phyloP scores from a whole-genome alignment of 2,329 filamentous ascomycete genomes.

The Annulohypoxylon truncatum region DNA sequence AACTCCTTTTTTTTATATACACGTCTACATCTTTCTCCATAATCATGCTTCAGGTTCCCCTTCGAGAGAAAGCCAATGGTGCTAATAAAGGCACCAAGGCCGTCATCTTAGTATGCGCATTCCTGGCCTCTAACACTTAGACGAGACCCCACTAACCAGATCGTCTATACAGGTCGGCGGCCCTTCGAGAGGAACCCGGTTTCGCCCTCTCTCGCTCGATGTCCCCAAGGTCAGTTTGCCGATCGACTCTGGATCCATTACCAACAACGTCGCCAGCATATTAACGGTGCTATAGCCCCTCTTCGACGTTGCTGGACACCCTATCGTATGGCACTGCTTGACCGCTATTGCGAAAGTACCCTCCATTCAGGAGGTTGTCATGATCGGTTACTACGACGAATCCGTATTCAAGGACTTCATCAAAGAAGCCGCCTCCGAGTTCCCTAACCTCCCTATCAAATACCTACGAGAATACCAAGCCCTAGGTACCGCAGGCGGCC shows the following conservation, averaged over 20 bases:
- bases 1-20: conserved; percentile 22
- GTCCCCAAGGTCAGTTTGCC: conserved; percentile 80
- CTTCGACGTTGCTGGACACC: conserved; percentile 97
- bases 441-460: conserved; percentile 88
- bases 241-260: background rate
- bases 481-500: conserved; percentile 91
- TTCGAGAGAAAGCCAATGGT: conserved; percentile 63
- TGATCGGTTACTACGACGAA: conserved; percentile 99
- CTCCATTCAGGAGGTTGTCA: conserved; percentile 92
- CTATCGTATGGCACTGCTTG: conserved; percentile 98
- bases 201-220: conserved; percentile 94
- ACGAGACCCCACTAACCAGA: conserved; percentile 43
- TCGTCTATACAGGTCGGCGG: conserved; percentile 79
- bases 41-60: conserved; percentile 68
- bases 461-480: conserved; percentile 98
- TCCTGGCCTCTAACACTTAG: conserved; percentile 41
- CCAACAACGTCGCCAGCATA: background rate
- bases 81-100: conserved; percentile 81
- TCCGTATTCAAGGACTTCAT: conserved; percentile 97
- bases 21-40: conserved; percentile 9
- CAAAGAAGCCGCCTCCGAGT: conserved; percentile 86
- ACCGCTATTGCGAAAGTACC: conserved; percentile 90
- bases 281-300: conserved; percentile 72
- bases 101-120: conserved; percentile 83
- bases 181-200: conserved; percentile 93